Base-by-base conservation (phyloP, 371 early-diverging fungal species). In the Mucor piriformis region DNA sequence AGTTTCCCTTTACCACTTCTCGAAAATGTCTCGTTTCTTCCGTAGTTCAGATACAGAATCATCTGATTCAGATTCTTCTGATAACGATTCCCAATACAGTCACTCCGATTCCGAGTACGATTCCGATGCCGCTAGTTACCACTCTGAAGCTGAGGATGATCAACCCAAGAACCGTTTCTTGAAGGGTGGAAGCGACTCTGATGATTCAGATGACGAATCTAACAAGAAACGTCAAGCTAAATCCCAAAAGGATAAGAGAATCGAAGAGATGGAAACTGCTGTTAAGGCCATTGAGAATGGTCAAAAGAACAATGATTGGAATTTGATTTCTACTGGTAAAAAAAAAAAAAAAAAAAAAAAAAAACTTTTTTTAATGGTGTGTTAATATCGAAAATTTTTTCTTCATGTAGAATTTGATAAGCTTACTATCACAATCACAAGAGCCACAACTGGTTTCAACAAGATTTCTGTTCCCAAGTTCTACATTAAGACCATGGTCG, bases 241-340 rank as follows among this genome's bases (percentile, higher is more conserved):
- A 59, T 91, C 89, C 46, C 88, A 87, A 60, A 92, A 90, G 71
- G 95, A 96, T 70, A 96, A 95, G 83, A 86, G 91, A 51, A 77
- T 88, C 29, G 86, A 85, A 20, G 87, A 84, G 64, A 81, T 89
- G 72, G 83, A 85, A 57, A 73, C 59, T 54, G 81, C 83, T 23
- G 79, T 82, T 44, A 83, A 83, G 54, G 76, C 81, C 16, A 82
- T 95, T 56, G 82, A 86, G 55, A 90, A 91, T 64, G 89, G 86
- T 16, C 78, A 82, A 73, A 94, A 94, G 82, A 92, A 91, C 57
- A 89, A 89, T 73, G 94, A 96, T 79, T 97, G 95, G 95, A 85
- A 86, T 58, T 80, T 86, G 57, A 87, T 92, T 65, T 82, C 89
- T 58, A 87, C 83, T 67, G 93, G 93, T 92, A 83, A 63, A 63